A percentile compares a stretch with the other conserved stretches of the same genome.
phyloP scores from a whole-genome alignment of 805 yeast species.

The Saturnispora ahearnii region DNA sequence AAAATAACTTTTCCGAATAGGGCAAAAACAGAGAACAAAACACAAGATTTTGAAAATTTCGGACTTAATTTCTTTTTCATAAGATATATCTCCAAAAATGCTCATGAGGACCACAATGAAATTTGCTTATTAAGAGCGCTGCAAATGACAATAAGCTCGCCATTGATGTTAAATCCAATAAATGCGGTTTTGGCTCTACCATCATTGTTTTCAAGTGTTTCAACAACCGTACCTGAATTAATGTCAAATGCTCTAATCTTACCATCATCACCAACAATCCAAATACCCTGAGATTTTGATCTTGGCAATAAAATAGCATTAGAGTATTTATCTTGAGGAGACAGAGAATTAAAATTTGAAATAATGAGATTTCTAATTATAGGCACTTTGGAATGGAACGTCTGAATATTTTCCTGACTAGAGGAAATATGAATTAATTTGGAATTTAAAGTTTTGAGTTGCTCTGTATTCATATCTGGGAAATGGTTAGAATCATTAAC shows the following conservation, averaged over 20 bases:
- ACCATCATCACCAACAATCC: slow-evolving; percentile 70
- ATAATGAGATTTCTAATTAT: slow-evolving; percentile 30
- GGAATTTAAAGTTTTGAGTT: not conserved
- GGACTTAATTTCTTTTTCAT: not conserved
- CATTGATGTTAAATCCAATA: slow-evolving; percentile 20
- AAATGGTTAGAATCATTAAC: slow-evolving; percentile 3
- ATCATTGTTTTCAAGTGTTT: slow-evolving; percentile 28
- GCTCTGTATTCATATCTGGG: slow-evolving; percentile 6
- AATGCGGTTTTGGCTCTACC: slow-evolving; percentile 43
- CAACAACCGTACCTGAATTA: slow-evolving; percentile 28
- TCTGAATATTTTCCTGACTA: slow-evolving; percentile 13
- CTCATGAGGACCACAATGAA: slow-evolving; percentile 24
- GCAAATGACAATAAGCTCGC: slow-evolving; percentile 37
- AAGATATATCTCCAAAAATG: not conserved
- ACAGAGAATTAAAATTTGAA: slow-evolving; percentile 37
- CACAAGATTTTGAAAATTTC: too few relatives aligned
- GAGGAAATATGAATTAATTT: slow-evolving; percentile 3
- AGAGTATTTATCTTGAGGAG: slow-evolving; percentile 66
- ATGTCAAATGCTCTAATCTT: slow-evolving; percentile 50
- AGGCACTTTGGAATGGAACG: slow-evolving; percentile 20
- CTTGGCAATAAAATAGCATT: slow-evolving; percentile 33
- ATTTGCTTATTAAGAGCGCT: slow-evolving; percentile 40
- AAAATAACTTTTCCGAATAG: too few relatives aligned
- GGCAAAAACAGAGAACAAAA: too few relatives aligned
- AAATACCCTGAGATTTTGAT: slow-evolving; percentile 36